Percentiles rank a stretch among this genome's conserved stretches.
Evolutionary conservation across 169 alveolate species (phyloP).

Genomic region (Neospora caninum): DNA sequence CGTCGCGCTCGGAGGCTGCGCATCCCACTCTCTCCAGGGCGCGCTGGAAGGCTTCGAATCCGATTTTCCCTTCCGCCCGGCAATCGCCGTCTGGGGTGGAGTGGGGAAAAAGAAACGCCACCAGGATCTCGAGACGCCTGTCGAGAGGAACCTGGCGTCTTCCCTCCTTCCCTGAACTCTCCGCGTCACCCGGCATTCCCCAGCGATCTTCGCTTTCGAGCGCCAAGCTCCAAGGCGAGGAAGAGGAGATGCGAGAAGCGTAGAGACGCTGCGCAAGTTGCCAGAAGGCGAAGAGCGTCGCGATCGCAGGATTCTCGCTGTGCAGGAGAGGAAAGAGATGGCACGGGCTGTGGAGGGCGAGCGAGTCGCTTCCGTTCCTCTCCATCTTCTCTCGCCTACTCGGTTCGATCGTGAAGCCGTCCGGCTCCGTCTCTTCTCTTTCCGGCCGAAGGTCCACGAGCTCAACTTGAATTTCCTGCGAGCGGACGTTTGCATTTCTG

Average conservation of each 20-base stretch:
- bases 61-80: not conserved
- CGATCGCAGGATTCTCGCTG: slow-evolving; percentile 48
- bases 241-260: not conserved
- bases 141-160: not conserved
- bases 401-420: no score
- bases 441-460: not conserved
- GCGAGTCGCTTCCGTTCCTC: not conserved
- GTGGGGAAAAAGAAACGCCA: slow-evolving; percentile 49
- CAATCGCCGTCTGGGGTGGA: slow-evolving; percentile 1
- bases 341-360: not conserved
- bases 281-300: slow-evolving; percentile 63
- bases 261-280: slow-evolving; percentile 40
- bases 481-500: no score
- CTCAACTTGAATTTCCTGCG: not conserved
- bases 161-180: not conserved
- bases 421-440: not conserved
- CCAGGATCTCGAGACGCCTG: slow-evolving; percentile 27
- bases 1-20: slow-evolving; percentile 49
- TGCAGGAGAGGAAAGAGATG: slow-evolving; percentile 55
- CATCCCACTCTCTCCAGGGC: slow-evolving; percentile 57
- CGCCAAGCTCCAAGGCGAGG: not conserved
- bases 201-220: not conserved
- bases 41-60: slow-evolving; percentile 30
- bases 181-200: not conserved
- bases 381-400: not conserved